phyloP scores from a whole-genome alignment of 257 asterid genomes.

The Plectranthus barbatus region DNA sequence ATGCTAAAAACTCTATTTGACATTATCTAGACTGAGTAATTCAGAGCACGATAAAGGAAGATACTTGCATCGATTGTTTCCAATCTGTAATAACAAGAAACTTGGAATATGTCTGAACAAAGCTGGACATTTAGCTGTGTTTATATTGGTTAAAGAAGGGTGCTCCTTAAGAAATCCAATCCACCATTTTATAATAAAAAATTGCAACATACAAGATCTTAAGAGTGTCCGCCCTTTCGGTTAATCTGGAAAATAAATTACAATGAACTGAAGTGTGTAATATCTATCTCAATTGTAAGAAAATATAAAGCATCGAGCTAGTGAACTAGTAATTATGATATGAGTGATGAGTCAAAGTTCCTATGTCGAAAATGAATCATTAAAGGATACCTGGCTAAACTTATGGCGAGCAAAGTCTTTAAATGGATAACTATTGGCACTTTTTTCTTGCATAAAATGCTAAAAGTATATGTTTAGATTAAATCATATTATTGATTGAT shows the following conservation, averaged over 20 bases:
- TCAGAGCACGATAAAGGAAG: too few species aligned
- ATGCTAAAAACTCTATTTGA: background rate
- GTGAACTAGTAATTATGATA: background rate
- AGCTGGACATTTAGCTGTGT: background rate
- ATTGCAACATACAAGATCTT: background rate
- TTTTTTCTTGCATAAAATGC: background rate
- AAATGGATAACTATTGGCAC: background rate
- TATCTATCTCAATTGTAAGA: background rate
- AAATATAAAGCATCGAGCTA: background rate
- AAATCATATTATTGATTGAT: background rate
- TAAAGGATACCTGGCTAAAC: background rate
- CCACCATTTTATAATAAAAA: background rate
- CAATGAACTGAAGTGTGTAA: background rate
- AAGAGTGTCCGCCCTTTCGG: background rate
- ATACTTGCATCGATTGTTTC: too few species aligned
- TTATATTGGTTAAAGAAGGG: background rate
- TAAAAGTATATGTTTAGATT: background rate
- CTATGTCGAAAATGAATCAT: background rate
- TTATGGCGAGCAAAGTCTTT: background rate
- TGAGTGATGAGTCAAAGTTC: background rate
- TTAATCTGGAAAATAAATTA: background rate
- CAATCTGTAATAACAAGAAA: slow-evolving; percentile 1
- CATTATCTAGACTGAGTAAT: background rate
- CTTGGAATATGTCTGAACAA: background rate
- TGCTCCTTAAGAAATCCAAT: background rate